Evolutionary conservation across 129 eudicot species (phyloP), one percentile per base, ranked within the genome.

Genomic region (Chrysanthemum makinoi): DNA sequence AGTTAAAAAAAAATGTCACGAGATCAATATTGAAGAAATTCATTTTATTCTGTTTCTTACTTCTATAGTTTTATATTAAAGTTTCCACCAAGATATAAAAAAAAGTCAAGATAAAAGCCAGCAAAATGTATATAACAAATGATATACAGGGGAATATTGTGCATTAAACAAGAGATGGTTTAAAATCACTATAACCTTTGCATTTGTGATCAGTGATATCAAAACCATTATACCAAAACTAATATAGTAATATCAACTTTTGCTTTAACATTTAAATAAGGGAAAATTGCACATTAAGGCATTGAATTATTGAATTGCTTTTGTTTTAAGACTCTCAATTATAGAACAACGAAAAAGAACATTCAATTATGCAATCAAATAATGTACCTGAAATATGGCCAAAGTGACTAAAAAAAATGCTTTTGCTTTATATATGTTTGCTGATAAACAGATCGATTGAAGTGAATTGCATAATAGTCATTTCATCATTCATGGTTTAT

Each of bases 101-200:
- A 6, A 18, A 52, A 16, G 17, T 3, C 19, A 52, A 52, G 57
- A 15, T 12, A 13, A 12, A 52, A 52, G 57, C n/a, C 4, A 0
- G 57, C 17, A 12, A 52, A 16, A 10, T 52, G 17, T 14, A 52
- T 39, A 3, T 6, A 39, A 39, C 46, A 2, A 52, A 55, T 22
- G 3, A 55, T 17, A 17, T 55, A 5, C 4, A 55, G 2, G 26
- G 10, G 20, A 55, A 17, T 17, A 17, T 1, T 14, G 24, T 54
- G 59, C 59, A 54, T 54, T 54, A 16, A 53, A 4, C 60, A 54
- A 17, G 60, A 54, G 60, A 54, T 19, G 61, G 24, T 55, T 55
- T 24, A 59, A 24, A 15, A 59, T 59, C 6, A 18, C 11, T 56
- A 10, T 61, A 16, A 8, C 17, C 26, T 20, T 10, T 2, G n/a